Evolutionary conservation across 2,329 filamentous ascomycete species (phyloP), one percentile per base, ranked within the genome.

Genomic region (Aspergillus persii): DNA sequence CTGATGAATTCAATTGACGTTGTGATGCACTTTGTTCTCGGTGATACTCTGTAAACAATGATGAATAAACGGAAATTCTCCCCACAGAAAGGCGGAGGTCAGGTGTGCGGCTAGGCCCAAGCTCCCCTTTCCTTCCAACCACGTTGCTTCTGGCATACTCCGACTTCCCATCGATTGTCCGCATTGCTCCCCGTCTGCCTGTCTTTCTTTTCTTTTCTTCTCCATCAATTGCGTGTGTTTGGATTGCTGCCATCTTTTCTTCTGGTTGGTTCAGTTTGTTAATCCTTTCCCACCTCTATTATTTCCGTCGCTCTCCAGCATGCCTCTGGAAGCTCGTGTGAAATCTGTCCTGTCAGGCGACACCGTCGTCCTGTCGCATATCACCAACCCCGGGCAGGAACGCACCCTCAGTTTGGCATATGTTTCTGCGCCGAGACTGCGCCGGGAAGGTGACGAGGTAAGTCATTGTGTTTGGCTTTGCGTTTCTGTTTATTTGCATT

Each of bases 341-440:
- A 99, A 99, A 84, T 91, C 89, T 75, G 91, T 96, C 68, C 82
- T 96, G 71, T 97, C 93, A 71, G 95, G 95, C 71, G 95, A 98
- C 81, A 96, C 93, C 30, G 80, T 98, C 68, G 82, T 98, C 65
- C 81, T 98, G 71, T 86, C 89, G 69, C 92, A 90, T 77, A 83
- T 91, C 73, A 89, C 88, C 76, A 93, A 96, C 74, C 89, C 90
- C 39, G 83, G 86, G 65, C 86, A 89, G 76, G 95, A 98, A 80
- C 90, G 92, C 70, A 91, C 85, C 54, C 84, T 99, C 69, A 96
- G 92, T 71, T 83, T 99, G 65, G 95, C 95, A 69, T 98, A 92
- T 78, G 92, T 98, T 67, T 90, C 89, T 60, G 92, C 93, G 53
- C 95, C 95, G 3, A 88, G 93, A 72, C 76, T 97, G 75, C 89